phyloP scores from a whole-genome alignment of 495 filamentous ascomycete species.

The Penicillium antarcticum region DNA sequence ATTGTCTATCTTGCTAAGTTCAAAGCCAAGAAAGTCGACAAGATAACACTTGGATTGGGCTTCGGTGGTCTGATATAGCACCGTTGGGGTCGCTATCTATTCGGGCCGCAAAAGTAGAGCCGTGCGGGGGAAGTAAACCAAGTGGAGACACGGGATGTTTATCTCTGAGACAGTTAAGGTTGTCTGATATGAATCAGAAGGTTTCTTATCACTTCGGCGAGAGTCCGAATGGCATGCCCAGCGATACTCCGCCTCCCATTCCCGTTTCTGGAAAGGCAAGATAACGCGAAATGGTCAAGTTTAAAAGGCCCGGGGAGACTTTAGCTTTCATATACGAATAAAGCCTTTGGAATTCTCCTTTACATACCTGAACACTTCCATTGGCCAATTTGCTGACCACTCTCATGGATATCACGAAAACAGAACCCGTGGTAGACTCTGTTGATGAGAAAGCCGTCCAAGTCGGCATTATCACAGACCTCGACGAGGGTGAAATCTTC shows the following conservation, averaged over 20 bases:
- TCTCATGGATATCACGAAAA: conserved; percentile 5
- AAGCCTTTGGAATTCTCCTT: neutral
- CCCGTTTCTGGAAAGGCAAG: neutral
- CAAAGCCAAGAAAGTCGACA: neutral
- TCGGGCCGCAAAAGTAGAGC: conserved; percentile 16
- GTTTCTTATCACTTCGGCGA: neutral
- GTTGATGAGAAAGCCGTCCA: conserved; percentile 24
- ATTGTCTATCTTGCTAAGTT: neutral
- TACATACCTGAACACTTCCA: too few relatives aligned
- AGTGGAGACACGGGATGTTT: conserved; percentile 11
- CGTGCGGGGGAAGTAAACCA: conserved; percentile 15
- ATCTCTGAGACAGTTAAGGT: conserved; percentile 1
- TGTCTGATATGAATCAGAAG: neutral
- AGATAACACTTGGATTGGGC: neutral
- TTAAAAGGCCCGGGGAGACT: neutral
- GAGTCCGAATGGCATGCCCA: conserved; percentile 1
- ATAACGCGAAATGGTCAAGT: neutral
- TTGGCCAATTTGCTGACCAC: neutral
- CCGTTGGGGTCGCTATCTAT: conserved; percentile 2
- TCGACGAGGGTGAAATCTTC: conserved; percentile 34
- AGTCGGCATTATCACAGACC: conserved; percentile 24
- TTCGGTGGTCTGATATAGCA: neutral
- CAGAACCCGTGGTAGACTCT: conserved; percentile 2
- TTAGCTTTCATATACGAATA: neutral
- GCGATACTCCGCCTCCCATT: neutral